Percentiles rank a stretch among this genome's conserved stretches.
These are phyloP conservation scores for Tuber microsphaerosporum DNA, from an alignment of 495 filamentous ascomycete species.

Conservation along the genomic window DNA sequence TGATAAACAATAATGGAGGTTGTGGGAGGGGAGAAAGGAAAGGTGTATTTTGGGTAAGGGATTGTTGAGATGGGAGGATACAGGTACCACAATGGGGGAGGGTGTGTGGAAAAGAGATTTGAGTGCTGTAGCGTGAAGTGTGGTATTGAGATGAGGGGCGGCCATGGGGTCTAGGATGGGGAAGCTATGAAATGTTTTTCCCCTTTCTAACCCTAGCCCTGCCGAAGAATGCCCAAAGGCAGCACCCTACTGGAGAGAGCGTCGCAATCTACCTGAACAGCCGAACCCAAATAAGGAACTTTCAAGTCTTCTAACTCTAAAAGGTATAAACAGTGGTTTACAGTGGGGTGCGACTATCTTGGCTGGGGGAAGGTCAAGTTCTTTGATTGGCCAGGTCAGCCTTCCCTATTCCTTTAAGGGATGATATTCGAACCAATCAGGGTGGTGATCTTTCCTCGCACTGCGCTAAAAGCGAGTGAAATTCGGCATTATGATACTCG, in stretches of 20 bases:
- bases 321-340: too few relatives aligned
- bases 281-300: too few relatives aligned
- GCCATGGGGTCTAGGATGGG: background rate
- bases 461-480: too few relatives aligned
- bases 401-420: too few relatives aligned
- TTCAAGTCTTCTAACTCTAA: too few relatives aligned
- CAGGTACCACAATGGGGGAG: constrained; percentile 17
- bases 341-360: too few relatives aligned
- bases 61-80: constrained; percentile 16
- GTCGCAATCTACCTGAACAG: too few relatives aligned
- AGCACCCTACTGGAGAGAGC: background rate
- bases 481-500: too few relatives aligned
- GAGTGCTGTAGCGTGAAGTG: background rate
- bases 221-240: background rate
- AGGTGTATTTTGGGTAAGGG: constrained; percentile 21
- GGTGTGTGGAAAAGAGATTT: constrained; percentile 30
- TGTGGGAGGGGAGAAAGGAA: constrained; percentile 3
- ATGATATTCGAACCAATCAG: too few relatives aligned
- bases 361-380: too few relatives aligned
- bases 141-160: background rate
- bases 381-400: too few relatives aligned
- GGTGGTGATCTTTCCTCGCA: too few relatives aligned
- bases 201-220: background rate
- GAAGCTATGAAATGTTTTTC: background rate
- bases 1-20: constrained; percentile 5